Base-by-base conservation (phyloP, 192 early-diverging fungal species). In the Entomortierella beljakovae region DNA sequence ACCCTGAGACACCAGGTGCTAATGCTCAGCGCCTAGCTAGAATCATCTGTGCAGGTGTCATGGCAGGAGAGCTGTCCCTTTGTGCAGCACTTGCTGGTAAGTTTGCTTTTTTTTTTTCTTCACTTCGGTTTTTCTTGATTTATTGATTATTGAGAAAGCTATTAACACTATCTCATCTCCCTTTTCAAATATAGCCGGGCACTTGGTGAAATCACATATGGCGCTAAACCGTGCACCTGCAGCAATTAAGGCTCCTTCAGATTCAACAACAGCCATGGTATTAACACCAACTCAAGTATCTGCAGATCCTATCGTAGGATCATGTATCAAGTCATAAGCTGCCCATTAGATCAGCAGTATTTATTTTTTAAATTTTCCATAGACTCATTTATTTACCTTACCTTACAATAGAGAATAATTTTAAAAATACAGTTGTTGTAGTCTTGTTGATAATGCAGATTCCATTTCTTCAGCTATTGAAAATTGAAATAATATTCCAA, bases 31-130 rank as follows among this genome's bases (percentile, higher is more conserved):
- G 88, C 40, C 79, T 98, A 63, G 96, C 96, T 26, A 84, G 94
- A 25, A 88, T 98, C 54, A 94, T 96, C 55, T 91, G 90, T 64
- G 94, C 96, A 6, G 83, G 93, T 26, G 95, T 96, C 2, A 94
- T 98, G 93, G 96, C 95, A 37, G 95, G 95, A 57, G 96, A 98
- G 82, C 84, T 98, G 34, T 93, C 91, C 33, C 83, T 98, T 52
- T 95, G 90, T 64, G 80, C 92, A 11, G 96, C 96, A 4, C 80
- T 97, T 46, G 94, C 94, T 28, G 90, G 69, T 71, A 63, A 56
- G 69, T 46, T 52, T 25, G 18, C 20, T 15, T 35, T 53, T 15
- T 57, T n/a, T 33, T 0, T 46, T 33, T 42, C 1, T 66, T 1
- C 1, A 11, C 51, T 40, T 0, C 2, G 6, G 23, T n/a, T 42